Conservation (phyloP, 2,329 filamentous ascomycete genomes). For the Penicillium brevicompactum region DNA sequence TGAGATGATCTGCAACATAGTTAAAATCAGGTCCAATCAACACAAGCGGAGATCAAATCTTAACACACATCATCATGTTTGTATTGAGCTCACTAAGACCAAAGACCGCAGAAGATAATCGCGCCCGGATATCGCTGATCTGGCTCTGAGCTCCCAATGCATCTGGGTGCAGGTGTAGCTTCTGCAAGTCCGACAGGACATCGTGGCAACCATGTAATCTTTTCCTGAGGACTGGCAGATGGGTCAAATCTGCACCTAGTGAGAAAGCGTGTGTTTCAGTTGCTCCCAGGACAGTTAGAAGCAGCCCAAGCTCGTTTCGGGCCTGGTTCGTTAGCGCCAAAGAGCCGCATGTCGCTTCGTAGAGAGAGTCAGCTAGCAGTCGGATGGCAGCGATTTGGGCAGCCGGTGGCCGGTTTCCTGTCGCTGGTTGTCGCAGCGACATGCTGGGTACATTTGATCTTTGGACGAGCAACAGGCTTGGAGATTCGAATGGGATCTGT, state of each 20-base stretch:
- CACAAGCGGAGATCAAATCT: background rate
- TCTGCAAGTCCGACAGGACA: conserved; percentile 13
- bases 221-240: conserved; percentile 1
- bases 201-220: conserved; percentile 10
- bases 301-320: conserved; percentile 15
- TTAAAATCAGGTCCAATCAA: background rate
- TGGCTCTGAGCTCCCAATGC: background rate
- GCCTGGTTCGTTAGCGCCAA: conserved; percentile 14
- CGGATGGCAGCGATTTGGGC: conserved; percentile 11
- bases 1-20: conserved; percentile 13
- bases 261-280: conserved; percentile 5
- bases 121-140: conserved; percentile 13
- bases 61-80: conserved; percentile 20
- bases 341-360: conserved; percentile 14
- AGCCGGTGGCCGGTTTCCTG: background rate
- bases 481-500: background rate
- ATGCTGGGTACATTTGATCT: background rate
- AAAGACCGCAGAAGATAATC: conserved; percentile 13
- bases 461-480: background rate
- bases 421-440: background rate
- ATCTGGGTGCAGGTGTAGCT: conserved; percentile 1
- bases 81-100: conserved; percentile 18
- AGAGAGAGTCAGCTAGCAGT: conserved; percentile 14
- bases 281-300: conserved; percentile 4
- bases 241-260: background rate